Evolutionary conservation across 495 filamentous ascomycete genomes (phyloP).

Genomic region (Sordaria brevicollis): DNA sequence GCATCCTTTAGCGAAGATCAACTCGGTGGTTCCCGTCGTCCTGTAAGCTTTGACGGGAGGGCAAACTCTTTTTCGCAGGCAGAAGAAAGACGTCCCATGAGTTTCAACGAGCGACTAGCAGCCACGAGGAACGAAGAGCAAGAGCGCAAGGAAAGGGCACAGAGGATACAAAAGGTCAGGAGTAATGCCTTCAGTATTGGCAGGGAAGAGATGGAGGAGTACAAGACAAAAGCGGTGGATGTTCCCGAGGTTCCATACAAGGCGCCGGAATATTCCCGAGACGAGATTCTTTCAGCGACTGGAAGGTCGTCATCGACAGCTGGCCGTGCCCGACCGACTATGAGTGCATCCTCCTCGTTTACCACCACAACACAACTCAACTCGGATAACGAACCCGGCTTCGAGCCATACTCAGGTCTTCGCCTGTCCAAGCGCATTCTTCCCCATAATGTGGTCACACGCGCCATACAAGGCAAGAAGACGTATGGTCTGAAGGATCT

Average conservation of each 20-base stretch:
- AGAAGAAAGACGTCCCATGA: conserved; percentile 43
- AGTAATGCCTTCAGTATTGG: conserved; percentile 65
- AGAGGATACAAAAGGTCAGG: conserved; percentile 45
- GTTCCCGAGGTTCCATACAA: conserved; percentile 38
- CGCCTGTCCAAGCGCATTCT: conserved; percentile 82
- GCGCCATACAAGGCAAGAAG: conserved; percentile 66
- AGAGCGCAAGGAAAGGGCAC: conserved; percentile 42
- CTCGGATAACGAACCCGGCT: conserved; percentile 31
- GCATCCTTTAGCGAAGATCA: conserved; percentile 11
- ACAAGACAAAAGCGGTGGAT: conserved; percentile 50
- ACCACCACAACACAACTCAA: background rate
- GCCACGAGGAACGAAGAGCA: conserved; percentile 50
- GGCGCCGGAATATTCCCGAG: conserved; percentile 45
- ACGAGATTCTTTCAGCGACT: conserved; percentile 46
- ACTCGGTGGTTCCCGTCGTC: conserved; percentile 25
- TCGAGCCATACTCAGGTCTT: conserved; percentile 76
- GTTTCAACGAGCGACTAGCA: conserved; percentile 81
- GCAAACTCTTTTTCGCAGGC: background rate
- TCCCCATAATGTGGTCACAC: conserved; percentile 65
- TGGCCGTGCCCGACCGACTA: background rate
- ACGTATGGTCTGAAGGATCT: conserved; percentile 72
- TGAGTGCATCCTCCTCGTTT: background rate
- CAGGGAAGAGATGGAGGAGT: conserved; percentile 52
- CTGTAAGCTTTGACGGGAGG: conserved; percentile 76
- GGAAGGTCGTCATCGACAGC: background rate